Evolutionary conservation across 495 filamentous ascomycete species (phyloP), one percentile per base, ranked within the genome.

Genomic region (Ramalina intermedia): DNA sequence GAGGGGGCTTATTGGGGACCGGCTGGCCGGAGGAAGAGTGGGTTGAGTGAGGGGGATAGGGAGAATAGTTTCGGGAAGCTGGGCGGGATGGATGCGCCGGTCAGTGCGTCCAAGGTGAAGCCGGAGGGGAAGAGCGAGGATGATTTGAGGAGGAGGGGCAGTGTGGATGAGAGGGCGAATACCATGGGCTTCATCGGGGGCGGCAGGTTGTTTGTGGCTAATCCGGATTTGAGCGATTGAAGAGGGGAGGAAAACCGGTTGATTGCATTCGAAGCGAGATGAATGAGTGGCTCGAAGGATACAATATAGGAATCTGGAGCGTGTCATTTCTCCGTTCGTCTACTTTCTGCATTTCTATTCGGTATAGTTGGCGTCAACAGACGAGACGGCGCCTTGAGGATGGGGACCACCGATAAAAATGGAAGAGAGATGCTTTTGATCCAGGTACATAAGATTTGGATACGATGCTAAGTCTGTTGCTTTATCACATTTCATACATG

Each of bases 181-280:
- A 81, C 80, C 4, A 87, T 94, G 54, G 48, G 48, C 6, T 47
- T 20, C 80, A 87, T 85, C 29, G 84, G 80, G 17, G 61, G 73
- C 3, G 85, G 81, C 17, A 76, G 88, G 47, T 67, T 98, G 48
- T 96, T 86, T 56, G 89, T 98, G 58, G 93, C 93, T 17, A 98
- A 98, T 63, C 91, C 91, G 20, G 91, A 98, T 62, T 59, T 73
- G 42, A 81, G 77, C 60, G 80, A 84, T 64, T 82, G 64, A 66
- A 21, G 36, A 39, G 17, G 27, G 17, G 36, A 39, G 17, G 27
- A 13, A 17, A 4, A 21, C 6, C 6, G 11, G 11, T 26, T 2
- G 29, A 42, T 37, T 37, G 47, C 37, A 45, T 50, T 49, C 24
- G 7, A 42, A 23, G 20, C 41, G 41, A 43, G n/a, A 7, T 43